Percentiles rank a stretch among this genome's conserved stretches.
These are phyloP conservation scores for Nannochloris sp. DNA, from an alignment of 139 green algal species.

Conservation along the genomic window DNA sequence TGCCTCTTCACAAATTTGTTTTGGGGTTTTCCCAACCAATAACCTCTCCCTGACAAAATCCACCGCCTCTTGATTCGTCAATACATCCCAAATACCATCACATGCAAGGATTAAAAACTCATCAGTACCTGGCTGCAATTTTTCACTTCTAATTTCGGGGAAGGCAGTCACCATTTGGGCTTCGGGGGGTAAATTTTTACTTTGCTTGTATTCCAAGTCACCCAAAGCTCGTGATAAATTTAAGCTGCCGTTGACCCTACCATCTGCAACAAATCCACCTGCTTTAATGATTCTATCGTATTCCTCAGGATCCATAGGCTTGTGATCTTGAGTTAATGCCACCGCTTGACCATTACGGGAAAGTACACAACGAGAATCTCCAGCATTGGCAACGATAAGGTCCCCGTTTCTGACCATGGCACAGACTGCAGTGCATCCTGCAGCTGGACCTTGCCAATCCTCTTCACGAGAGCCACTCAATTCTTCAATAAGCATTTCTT, in stretches of 20 bases:
- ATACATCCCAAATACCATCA: constrained; percentile 78
- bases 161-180: constrained; percentile 65
- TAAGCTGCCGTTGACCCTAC: constrained; percentile 68
- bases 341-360: constrained; percentile 36
- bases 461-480: neutral
- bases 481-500: constrained; percentile 1
- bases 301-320: constrained; percentile 49
- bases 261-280: constrained; percentile 57
- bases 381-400: constrained; percentile 51
- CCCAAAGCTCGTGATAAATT: constrained; percentile 73
- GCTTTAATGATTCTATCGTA: constrained; percentile 49
- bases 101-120: constrained; percentile 76
- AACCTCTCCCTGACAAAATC: constrained; percentile 64
- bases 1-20: constrained; percentile 50
- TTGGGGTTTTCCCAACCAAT: constrained; percentile 13
- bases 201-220: constrained; percentile 76
- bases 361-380: constrained; percentile 42
- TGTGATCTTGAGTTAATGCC: constrained; percentile 53
- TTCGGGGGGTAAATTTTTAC: constrained; percentile 21
- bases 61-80: constrained; percentile 60
- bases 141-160: constrained; percentile 40
- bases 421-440: constrained; percentile 48
- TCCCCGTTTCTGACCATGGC: constrained; percentile 17
- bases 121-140: constrained; percentile 33
- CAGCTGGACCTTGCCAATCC: constrained; percentile 31